Evolutionary conservation across 108 stramenopile genomes (phyloP).

Genomic region (Nitzschia palea): DNA sequence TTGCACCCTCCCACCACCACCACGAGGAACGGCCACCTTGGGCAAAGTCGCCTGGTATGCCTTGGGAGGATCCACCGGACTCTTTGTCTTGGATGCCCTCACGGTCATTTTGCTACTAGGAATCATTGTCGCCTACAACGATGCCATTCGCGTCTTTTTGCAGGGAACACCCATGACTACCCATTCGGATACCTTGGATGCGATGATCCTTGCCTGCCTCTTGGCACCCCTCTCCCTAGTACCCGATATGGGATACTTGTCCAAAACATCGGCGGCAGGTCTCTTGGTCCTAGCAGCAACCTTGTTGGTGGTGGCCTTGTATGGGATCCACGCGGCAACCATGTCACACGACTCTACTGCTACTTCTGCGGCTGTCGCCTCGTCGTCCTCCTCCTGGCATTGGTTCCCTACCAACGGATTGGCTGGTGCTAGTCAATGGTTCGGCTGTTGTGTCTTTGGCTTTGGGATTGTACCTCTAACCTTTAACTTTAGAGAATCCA

Average conservation of each 20-base stretch:
- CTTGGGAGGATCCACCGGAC: constrained; percentile 58
- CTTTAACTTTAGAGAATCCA: constrained; percentile 67
- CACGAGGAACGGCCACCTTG: constrained; percentile 53
- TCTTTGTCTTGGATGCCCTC: constrained; percentile 56
- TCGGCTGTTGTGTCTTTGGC: constrained; percentile 70
- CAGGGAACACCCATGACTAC: constrained; percentile 55
- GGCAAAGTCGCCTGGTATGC: constrained; percentile 72
- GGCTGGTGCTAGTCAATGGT: constrained; percentile 65
- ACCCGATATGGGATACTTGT: constrained; percentile 64
- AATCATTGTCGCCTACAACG: constrained; percentile 67
- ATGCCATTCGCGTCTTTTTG: constrained; percentile 59
- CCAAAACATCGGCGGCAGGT: constrained; percentile 53
- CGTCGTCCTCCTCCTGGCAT: constrained; percentile 1
- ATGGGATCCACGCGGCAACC: constrained; percentile 10
- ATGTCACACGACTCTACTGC: not conserved
- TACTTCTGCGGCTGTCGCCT: not conserved
- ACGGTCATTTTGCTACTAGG: constrained; percentile 60
- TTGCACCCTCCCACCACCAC: constrained; percentile 30
- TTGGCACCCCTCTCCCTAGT: constrained; percentile 58
- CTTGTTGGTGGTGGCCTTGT: constrained; percentile 41
- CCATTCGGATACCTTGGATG: constrained; percentile 28
- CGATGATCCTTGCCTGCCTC: constrained; percentile 40
- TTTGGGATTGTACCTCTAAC: constrained; percentile 66
- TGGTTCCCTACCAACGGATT: constrained; percentile 34
- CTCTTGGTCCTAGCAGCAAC: constrained; percentile 49